These are phyloP conservation scores for Cornus florida DNA, from an alignment of 148 eudicot species.

Conservation along the genomic window DNA sequence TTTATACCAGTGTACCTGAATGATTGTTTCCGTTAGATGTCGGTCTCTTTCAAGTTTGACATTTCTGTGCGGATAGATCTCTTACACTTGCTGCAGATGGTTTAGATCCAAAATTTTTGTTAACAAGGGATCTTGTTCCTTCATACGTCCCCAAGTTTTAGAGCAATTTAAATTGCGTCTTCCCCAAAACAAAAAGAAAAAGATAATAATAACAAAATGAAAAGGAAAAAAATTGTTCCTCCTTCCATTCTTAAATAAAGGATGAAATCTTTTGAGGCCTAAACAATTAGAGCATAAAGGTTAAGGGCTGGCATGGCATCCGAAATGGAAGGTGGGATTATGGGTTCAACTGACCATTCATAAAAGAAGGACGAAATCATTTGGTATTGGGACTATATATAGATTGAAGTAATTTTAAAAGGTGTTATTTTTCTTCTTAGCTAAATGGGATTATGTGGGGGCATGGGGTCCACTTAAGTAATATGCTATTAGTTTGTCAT, in stretches of 20 bases:
- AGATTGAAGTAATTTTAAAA: not conserved
- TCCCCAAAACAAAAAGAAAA: not conserved
- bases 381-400: not conserved
- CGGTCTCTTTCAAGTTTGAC: not conserved
- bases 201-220: not conserved
- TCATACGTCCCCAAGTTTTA: not conserved
- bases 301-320: too few relatives aligned
- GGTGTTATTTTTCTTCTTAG: not conserved
- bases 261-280: not conserved
- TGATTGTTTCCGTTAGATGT: conserved; percentile 2
- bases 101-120: not conserved
- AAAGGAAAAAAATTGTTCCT: not conserved
- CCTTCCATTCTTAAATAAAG: not conserved
- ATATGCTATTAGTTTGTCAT: not conserved
- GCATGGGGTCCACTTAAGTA: not conserved
- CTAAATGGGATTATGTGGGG: not conserved
- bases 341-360: not conserved
- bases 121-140: not conserved
- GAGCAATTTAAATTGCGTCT: not conserved
- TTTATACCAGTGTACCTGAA: not conserved
- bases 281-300: too few relatives aligned
- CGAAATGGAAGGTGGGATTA: too few relatives aligned
- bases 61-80: not conserved
- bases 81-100: not conserved
- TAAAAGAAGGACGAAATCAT: not conserved